Conservation (phyloP, 202 grass and related monocot genomes). For the Carex sylvatica region DNA sequence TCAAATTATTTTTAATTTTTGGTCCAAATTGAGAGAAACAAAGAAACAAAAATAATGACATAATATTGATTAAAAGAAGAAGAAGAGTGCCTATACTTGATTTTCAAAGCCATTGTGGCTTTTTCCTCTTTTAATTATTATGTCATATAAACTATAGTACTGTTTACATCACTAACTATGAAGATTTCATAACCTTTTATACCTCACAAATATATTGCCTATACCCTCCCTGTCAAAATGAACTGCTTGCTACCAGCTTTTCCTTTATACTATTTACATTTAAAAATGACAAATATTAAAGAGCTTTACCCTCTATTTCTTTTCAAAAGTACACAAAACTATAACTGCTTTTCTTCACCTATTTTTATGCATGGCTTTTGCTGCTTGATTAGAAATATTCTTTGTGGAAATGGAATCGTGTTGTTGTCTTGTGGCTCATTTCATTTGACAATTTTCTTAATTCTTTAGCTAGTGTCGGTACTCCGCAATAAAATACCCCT, state of each 20-base stretch:
- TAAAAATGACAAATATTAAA: conserved; percentile 56
- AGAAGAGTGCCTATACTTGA: neutral
- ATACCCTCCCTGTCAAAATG: conserved; percentile 16
- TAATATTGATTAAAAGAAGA: neutral
- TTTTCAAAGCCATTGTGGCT: conserved; percentile 20
- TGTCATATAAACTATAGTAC: conserved; percentile 20
- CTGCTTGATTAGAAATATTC: conserved; percentile 68
- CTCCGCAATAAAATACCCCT: conserved; percentile 97
- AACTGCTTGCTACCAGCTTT: conserved; percentile 38
- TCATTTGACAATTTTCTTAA: conserved; percentile 74
- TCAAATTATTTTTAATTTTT: neutral
- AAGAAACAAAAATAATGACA: neutral
- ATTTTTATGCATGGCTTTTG: conserved; percentile 37
- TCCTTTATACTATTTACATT: conserved; percentile 89
- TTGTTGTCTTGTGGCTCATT: conserved; percentile 87
- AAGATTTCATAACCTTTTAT: conserved; percentile 2
- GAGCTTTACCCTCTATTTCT: conserved; percentile 49
- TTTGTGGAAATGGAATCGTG: conserved; percentile 97
- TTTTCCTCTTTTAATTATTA: conserved; percentile 19
- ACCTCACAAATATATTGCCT: neutral
- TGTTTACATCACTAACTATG: conserved; percentile 31
- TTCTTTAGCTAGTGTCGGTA: conserved; percentile 82
- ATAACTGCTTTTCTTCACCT: conserved; percentile 35
- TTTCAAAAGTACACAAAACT: conserved; percentile 40
- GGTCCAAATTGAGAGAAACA: neutral